Evolutionary conservation across 225 moss, liverwort and hornwort species (phyloP), one percentile per base, ranked within the genome.

Genomic region (Thuidium tamariscinum): DNA sequence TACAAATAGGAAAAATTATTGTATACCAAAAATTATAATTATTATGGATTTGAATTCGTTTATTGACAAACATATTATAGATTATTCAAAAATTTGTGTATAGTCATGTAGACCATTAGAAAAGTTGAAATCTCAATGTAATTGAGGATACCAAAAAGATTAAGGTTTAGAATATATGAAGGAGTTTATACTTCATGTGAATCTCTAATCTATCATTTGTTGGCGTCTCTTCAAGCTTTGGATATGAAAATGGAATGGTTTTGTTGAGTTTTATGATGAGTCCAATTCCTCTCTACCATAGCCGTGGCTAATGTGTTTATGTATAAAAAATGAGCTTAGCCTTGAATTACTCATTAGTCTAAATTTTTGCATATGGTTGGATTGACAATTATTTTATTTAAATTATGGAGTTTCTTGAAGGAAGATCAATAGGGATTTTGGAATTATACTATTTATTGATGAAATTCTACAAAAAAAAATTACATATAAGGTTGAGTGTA

Each of bases 151-250:
- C 17, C 26, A 10, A 37, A 46, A 37, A 44, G 1, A 22, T n/a
- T 34, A 3, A 36, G 23, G 7, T 32, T n/a, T 25, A 63, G 3
- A 70, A 41, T 54, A 55, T 37, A 23, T 65, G 77, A 77, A 85
- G 5, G 11, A 56, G 49, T 85, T 80, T 65, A 13, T 4, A 66
- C 0, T 57, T 74, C 66, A 80, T 12, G 1, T 17, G 3, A 72
- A 44, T 63, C 55, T 30, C 30, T 29, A n/a, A 46, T 65, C 0
- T 74, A 19, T 36, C n/a, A 44, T 89, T 85, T 30, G 1, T 65
- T 71, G 46, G 86, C 64, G 89, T 64, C 89, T 79, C 46, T 89
- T 89, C 83, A 86, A 83, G 72, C 55, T 89, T 83, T 86, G 64
- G 56, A 44, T 46, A 64, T 72, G 30, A 32, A 12, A 0, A 57